Base-by-base conservation (phyloP, 768 basidiomycete genomes). In the Pseudohyphozyma bogoriensis region DNA sequence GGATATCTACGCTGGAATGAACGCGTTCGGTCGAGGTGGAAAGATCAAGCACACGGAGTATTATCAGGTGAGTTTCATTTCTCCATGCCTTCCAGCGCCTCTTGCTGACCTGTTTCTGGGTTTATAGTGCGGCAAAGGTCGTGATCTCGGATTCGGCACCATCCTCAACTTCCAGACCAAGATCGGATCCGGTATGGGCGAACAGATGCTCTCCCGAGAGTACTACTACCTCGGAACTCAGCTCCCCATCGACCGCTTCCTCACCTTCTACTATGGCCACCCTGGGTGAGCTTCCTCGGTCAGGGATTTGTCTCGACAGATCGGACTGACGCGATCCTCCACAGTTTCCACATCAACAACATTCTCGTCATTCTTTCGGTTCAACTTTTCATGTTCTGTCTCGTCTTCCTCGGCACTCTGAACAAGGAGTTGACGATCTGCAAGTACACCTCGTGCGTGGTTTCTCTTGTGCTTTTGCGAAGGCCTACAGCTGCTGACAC, bases 151-250 rank as follows among this genome's bases (percentile, higher is more conserved):
- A 29, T 97, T 99, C 74, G 93, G 93, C 35, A 99, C 95, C 26
- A 97, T 97, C 71, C 77, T 99, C 70, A 99, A 99, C 76, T 99
- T 99, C 86, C 87, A 90, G 80, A 99, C 95, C 58, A 99, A 99
- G 82, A 92, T 99, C 70, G 93, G 95, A 16, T 97, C 92, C n/a
- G 95, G 95, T 74, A 99, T 99, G 95, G 95, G 95, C 39, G 95
- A 99, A 73, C 95, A 99, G 75, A 89, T 97, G 89, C 81, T 99
- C 70, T 95, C 90, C 76, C 83, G 95, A 64, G 95, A 97, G 76
- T 97, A 99, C 70, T 99, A 99, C 75, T 97, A 97, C 71, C 76
- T 99, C 64, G 95, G 95, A 32, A 99, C 95, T 28, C 95, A 97
- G 72, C 81, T 99, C 55, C 92, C 95, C 39, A 85, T 97, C 72